Evolutionary conservation across 2,329 filamentous ascomycete genomes (phyloP), one percentile per base, ranked within the genome.

Genomic region (Scedosporium minutisporum): DNA sequence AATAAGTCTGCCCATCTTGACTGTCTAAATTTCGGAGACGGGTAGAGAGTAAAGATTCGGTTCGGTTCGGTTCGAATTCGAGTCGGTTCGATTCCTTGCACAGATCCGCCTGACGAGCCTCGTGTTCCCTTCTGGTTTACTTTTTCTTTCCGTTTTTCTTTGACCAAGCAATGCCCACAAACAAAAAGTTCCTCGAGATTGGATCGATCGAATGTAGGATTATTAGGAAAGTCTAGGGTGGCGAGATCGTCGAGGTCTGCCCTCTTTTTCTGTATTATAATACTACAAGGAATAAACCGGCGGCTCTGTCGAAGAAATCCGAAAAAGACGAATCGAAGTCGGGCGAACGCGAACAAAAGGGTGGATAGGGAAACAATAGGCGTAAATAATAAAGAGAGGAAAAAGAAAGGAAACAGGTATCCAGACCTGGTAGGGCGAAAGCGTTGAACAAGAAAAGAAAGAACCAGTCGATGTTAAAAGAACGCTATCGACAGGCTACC

Each of bases 1-100:
- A 80, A 99, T 97, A 73, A 99, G 87, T 78, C 89, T 95, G 76
- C 95, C 95, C 95, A 99, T 99, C 66, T 68, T 78, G 75, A 60
- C 61, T 14, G 51, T 23, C 12, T 14, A 23, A 12, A 14, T 55
- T 55, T 55, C 18, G 44, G 18, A 18, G 18, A 48, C 18, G 21
- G 25, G 62, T 64, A 61, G 46, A 63, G 62, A 60, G 63, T 60
- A 38, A 58, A 51, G 63, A 60, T 62, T 65, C 60, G 60, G 62
- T 66, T 58, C 33, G 18, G 61, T 44, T 23, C 29, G 21, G 42
- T 48, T 44, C 18, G 51, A 55, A 25, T 23, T 23, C 23, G 51
- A 14, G 18, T 55, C 51, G 51, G 23, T 55, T 55, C 51, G 21
- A 25, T 46, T n/a, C 46, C 38, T 29, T 60, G 44, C 23, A 38